phyloP scores from a whole-genome alignment of 805 yeast species.

The Yueomyces sp. region DNA sequence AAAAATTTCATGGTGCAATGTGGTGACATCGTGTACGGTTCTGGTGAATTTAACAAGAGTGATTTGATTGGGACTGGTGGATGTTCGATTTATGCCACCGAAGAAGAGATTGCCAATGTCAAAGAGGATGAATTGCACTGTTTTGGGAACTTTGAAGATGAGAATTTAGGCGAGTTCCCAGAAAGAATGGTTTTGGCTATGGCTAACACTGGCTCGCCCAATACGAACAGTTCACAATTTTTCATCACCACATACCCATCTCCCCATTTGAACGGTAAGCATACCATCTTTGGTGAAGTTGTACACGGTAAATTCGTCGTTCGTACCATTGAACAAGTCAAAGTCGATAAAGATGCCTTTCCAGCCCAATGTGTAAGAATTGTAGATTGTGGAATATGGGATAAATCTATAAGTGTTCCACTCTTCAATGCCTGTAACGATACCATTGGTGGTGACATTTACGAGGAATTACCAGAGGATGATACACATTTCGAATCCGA shows the following conservation, averaged over 20 bases:
- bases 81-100: conserved; percentile 28
- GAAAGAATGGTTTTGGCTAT: conserved; percentile 43
- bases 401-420: conserved; percentile 38
- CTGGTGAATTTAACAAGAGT: conserved; percentile 10
- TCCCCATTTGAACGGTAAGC: conserved; percentile 65
- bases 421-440: conserved; percentile 50
- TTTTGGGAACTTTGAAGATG: conserved; percentile 38
- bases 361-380: conserved; percentile 34
- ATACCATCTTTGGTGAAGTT: conserved; percentile 67
- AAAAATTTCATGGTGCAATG: conserved; percentile 61
- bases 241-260: conserved; percentile 57
- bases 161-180: conserved; percentile 32
- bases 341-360: conserved; percentile 32
- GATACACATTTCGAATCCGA: conserved; percentile 46
- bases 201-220: conserved; percentile 41
- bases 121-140: conserved; percentile 11
- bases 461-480: conserved; percentile 71
- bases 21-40: conserved; percentile 42
- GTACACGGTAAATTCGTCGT: conserved; percentile 54
- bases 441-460: conserved; percentile 52
- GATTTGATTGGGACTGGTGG: conserved; percentile 32
- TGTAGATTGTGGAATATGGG: conserved; percentile 52
- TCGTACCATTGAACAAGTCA: conserved; percentile 45
- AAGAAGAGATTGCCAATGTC: conserved; percentile 8
- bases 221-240: conserved; percentile 52